Percentiles rank a stretch among this genome's conserved stretches.
These are phyloP conservation scores for Lactifluus piperatus DNA, from an alignment of 768 basidiomycete species.

Conservation along the genomic window DNA sequence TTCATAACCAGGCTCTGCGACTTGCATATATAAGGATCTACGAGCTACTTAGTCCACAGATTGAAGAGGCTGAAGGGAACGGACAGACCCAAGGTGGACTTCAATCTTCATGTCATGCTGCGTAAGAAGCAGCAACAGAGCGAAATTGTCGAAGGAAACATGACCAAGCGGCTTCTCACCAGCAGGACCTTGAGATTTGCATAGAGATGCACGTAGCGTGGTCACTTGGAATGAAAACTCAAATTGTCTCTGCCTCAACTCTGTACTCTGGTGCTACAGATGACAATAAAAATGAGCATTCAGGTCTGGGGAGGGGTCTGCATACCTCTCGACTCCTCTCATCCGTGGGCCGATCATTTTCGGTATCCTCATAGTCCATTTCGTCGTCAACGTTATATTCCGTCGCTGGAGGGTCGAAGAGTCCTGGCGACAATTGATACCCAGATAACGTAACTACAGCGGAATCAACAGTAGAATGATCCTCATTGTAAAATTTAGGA, in stretches of 20 bases:
- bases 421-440: constrained; percentile 45
- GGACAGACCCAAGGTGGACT: constrained; percentile 60
- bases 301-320: not conserved
- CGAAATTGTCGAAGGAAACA: constrained; percentile 70
- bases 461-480: constrained; percentile 13
- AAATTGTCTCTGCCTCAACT: constrained; percentile 55
- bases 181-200: constrained; percentile 52
- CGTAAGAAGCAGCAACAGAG: constrained; percentile 60
- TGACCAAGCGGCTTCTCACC: constrained; percentile 71
- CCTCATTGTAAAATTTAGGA: constrained; percentile 62
- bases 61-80: constrained; percentile 6
- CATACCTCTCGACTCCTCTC: constrained; percentile 45
- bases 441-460: constrained; percentile 20
- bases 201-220: constrained; percentile 68
- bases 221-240: constrained; percentile 87
- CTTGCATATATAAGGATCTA: constrained; percentile 70
- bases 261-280: constrained; percentile 26
- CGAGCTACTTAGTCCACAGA: not conserved
- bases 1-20: constrained; percentile 47
- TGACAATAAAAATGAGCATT: not conserved
- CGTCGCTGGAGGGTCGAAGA: constrained; percentile 44
- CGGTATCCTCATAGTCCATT: constrained; percentile 32
- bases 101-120: constrained; percentile 85
- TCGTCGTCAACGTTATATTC: constrained; percentile 69
- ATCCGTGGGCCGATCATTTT: constrained; percentile 54